Percentiles rank a stretch among this genome's conserved stretches.
These are phyloP conservation scores for Capsicum rhomboideum DNA, from an alignment of 257 asterid genomes.

Conservation along the genomic window DNA sequence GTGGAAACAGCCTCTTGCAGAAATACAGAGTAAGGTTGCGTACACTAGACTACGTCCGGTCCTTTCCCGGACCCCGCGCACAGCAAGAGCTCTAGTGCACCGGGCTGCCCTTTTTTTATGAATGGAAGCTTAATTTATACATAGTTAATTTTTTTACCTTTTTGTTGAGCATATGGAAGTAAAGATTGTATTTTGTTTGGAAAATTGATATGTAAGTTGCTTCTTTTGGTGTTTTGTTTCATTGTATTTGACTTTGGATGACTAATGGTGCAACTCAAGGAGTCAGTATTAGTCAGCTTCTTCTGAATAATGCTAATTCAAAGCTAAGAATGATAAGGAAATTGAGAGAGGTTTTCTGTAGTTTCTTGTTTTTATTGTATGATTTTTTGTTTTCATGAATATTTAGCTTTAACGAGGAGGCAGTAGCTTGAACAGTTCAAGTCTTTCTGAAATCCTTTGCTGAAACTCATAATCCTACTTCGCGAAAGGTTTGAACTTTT, in stretches of 20 bases:
- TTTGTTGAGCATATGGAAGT: background rate
- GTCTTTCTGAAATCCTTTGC: background rate
- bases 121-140: background rate
- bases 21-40: no score
- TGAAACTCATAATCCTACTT: background rate
- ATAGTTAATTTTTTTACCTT: background rate
- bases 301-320: background rate
- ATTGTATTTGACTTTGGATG: background rate
- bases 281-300: background rate
- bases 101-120: no score
- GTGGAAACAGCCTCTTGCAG: no score
- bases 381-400: background rate
- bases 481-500: background rate
- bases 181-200: background rate
- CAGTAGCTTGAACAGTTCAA: background rate
- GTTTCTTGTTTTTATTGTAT: background rate
- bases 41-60: no score
- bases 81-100: no score
- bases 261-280: background rate
- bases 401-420: background rate
- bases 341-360: background rate
- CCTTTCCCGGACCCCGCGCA: no score
- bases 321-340: background rate
- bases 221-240: background rate
- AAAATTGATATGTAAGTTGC: background rate